phyloP scores from a whole-genome alignment of 2,329 filamentous ascomycete species.

The Monosporascus sp. region DNA sequence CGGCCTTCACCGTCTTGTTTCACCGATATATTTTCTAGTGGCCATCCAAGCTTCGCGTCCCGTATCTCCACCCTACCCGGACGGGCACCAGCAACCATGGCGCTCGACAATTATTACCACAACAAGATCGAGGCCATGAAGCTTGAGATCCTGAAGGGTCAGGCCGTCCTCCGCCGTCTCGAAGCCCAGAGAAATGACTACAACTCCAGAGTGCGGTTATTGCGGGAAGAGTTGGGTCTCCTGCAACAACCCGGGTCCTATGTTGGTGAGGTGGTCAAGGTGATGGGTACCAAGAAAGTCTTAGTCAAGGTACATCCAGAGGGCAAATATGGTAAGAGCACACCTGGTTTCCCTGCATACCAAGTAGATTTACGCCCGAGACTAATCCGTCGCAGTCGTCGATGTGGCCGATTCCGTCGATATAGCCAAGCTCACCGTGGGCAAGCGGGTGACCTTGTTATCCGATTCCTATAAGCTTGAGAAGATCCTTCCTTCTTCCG shows the following conservation, averaged over 20 bases:
- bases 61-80: background rate
- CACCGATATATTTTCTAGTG: background rate
- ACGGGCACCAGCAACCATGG: constrained; percentile 60
- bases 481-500: constrained; percentile 95
- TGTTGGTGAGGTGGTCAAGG: constrained; percentile 99
- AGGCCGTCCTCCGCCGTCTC: constrained; percentile 87
- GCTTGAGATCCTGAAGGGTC: constrained; percentile 98
- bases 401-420: constrained; percentile 94
- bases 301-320: constrained; percentile 98
- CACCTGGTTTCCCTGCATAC: background rate
- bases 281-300: constrained; percentile 99
- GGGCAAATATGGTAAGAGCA: constrained; percentile 90
- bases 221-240: constrained; percentile 91
- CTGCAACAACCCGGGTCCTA: constrained; percentile 97
- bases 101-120: constrained; percentile 98
- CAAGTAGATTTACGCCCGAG: background rate
- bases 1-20: background rate
- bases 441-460: constrained; percentile 93
- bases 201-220: constrained; percentile 91
- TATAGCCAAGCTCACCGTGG: constrained; percentile 89
- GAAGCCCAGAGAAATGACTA: constrained; percentile 99
- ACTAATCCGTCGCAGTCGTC: constrained; percentile 60
- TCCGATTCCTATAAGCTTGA: constrained; percentile 98
- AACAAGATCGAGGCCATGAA: constrained; percentile 99
- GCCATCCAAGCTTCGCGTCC: no score